Evolutionary conservation across 352 stramenopile genomes (phyloP).

Genomic region (Pythium periplocum): DNA sequence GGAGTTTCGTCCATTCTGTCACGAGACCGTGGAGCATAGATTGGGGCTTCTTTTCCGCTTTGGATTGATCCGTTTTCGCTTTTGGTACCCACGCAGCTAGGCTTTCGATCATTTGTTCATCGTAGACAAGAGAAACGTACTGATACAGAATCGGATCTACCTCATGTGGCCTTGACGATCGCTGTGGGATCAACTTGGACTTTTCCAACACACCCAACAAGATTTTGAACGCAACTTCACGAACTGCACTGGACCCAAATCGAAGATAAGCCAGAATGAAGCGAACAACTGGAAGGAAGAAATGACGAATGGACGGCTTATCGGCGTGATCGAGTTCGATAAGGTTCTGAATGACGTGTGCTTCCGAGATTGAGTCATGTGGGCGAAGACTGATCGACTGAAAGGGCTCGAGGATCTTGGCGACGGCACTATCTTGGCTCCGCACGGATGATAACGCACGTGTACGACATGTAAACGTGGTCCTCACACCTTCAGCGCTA

Average conservation of each 20-base stretch:
- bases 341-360: conserved; percentile 28
- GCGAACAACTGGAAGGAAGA: conserved; percentile 42
- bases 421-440: conserved; percentile 45
- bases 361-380: conserved; percentile 14
- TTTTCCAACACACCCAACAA: conserved; percentile 60
- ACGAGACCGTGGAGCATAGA: conserved; percentile 39
- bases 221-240: conserved; percentile 47
- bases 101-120: conserved; percentile 29
- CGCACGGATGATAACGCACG: conserved; percentile 48
- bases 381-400: conserved; percentile 15
- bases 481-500: conserved; percentile 29
- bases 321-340: conserved; percentile 26
- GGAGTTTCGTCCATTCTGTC: conserved; percentile 46
- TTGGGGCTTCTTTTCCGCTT: not conserved
- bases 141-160: conserved; percentile 40
- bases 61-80: not conserved
- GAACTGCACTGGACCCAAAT: conserved; percentile 28
- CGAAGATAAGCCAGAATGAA: conserved; percentile 51
- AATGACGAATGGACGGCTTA: conserved; percentile 35
- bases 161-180: conserved; percentile 31
- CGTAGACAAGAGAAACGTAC: conserved; percentile 51
- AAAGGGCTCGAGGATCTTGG: conserved; percentile 44
- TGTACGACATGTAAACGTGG: conserved; percentile 34
- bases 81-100: conserved; percentile 1
- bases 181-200: conserved; percentile 33